Evolutionary conservation across 2,329 filamentous ascomycete species (phyloP), one percentile per base, ranked within the genome.

Genomic region (Dactylonectria estremocensis): DNA sequence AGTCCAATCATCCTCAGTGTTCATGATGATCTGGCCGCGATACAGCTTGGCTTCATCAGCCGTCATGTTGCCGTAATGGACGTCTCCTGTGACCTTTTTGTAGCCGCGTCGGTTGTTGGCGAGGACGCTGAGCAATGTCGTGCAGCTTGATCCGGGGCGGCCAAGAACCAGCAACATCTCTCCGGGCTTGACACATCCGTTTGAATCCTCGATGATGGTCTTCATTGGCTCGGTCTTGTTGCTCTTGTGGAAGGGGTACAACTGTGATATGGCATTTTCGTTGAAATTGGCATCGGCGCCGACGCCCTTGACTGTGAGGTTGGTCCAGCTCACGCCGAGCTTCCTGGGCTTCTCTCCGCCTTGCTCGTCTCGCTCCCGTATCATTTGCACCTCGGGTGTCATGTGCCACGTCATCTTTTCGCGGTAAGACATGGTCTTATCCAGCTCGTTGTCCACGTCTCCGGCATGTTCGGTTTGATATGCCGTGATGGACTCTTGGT

Each of bases 1-100:
- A 95, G 85, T 55, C 90, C 89, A 0, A 90, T 89, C 90, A 95
- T 90, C 91, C 1, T 91, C 89, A 52, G 91, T 91, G 78, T 93
- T 93, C 52, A 92, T 83, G 22, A 91, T 83, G 56, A 89, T 87
- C 71, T 89, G 85, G 5, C 85, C 83, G 5, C 83, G 81, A 66
- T 86, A 88, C 13, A 78, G 82, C 77, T 84, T 82, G 48, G 78
- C 58, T 68, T 77, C 85, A 80, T 62, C 84, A 77, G 73, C 85
- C 83, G 69, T 82, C 79, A 73, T 82, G 72, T 59, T 80, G 65
- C 81, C 89, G 70, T 83, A 90, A 14, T 79, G 79, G 5, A 90
- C 82, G 22, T 89, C 83, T 1, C 89, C 89, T 1, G 82, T 77
- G 1, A 91, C 83, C 3, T 84, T 83, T 45, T 84, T 81, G 72